These are phyloP conservation scores for Diaporthe helianthi DNA, from an alignment of 2,329 filamentous ascomycete genomes.

Conservation along the genomic window DNA sequence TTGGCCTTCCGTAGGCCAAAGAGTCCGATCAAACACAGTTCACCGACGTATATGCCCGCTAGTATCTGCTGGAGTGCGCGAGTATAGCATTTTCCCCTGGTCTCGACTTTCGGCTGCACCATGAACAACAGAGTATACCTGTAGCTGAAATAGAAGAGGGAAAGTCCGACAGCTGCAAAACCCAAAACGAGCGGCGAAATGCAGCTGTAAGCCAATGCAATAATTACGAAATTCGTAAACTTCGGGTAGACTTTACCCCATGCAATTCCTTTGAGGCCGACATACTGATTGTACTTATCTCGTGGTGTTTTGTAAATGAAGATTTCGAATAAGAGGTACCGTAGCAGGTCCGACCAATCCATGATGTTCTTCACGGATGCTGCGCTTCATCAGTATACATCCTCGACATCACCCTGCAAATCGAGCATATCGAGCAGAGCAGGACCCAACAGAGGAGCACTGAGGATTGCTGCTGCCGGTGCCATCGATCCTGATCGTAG, in stretches of 20 bases:
- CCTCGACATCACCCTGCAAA: too few relatives aligned
- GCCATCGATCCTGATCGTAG: neutral
- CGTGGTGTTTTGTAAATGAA: constrained; percentile 78
- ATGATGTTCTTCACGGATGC: constrained; percentile 70
- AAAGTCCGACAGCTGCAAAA: constrained; percentile 79
- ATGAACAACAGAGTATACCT: constrained; percentile 88
- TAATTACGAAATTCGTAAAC: constrained; percentile 76
- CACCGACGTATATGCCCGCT: constrained; percentile 79
- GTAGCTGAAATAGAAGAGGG: constrained; percentile 83
- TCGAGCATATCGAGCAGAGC: neutral
- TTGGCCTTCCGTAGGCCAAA: constrained; percentile 64
- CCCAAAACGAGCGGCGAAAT: constrained; percentile 84
- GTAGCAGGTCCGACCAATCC: constrained; percentile 67
- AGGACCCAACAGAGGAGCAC: neutral
- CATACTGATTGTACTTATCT: constrained; percentile 79
- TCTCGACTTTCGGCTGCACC: constrained; percentile 78
- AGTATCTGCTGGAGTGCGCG: constrained; percentile 88
- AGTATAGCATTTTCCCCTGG: constrained; percentile 86
- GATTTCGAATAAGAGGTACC: constrained; percentile 64
- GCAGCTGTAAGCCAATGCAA: constrained; percentile 79
- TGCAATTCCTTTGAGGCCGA: constrained; percentile 69
- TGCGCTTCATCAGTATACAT: neutral
- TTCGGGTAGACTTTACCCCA: constrained; percentile 82
- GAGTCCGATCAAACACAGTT: constrained; percentile 81
- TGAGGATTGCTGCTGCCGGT: neutral